Evolutionary conservation across 73 alveolate genomes (phyloP).

Genomic region (Stentor coeruleus): DNA sequence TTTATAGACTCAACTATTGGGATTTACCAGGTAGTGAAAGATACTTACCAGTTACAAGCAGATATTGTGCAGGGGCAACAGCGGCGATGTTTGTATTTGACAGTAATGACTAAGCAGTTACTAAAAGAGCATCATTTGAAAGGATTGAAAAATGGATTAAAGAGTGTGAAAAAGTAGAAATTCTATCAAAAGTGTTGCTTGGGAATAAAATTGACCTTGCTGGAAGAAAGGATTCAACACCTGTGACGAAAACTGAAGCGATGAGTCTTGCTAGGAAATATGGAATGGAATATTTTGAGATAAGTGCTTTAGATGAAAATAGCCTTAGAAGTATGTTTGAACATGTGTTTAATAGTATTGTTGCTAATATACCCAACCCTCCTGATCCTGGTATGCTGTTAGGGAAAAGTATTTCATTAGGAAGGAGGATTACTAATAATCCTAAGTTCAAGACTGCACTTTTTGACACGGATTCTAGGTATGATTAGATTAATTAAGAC

Average conservation of each 20-base stretch:
- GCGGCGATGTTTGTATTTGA: constrained; percentile 94
- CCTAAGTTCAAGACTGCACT: constrained; percentile 73
- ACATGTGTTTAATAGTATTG: constrained; percentile 81
- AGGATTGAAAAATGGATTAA: constrained; percentile 91
- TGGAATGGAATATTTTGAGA: constrained; percentile 93
- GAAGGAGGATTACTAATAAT: constrained; percentile 87
- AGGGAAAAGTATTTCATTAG: constrained; percentile 91
- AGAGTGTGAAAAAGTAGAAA: constrained; percentile 90
- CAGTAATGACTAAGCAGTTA: constrained; percentile 51
- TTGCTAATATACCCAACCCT: constrained; percentile 88
- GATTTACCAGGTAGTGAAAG: constrained; percentile 98
- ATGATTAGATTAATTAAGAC: constrained; percentile 35
- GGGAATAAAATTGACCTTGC: constrained; percentile 93
- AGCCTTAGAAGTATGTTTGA: constrained; percentile 86
- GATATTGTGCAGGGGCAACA: constrained; percentile 94
- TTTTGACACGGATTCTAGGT: constrained; percentile 53
- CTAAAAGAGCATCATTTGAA: constrained; percentile 91
- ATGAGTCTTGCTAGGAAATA: constrained; percentile 91
- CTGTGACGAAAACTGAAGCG: constrained; percentile 95
- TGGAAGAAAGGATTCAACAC: constrained; percentile 79
- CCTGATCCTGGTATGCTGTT: constrained; percentile 89
- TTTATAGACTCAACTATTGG: constrained; percentile 84
- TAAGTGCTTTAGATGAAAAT: constrained; percentile 89
- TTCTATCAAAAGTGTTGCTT: constrained; percentile 83
- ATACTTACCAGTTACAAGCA: constrained; percentile 83